These are phyloP conservation scores for Rubroshorea leprosula DNA, from an alignment of 345 rosid species.

Conservation along the genomic window DNA sequence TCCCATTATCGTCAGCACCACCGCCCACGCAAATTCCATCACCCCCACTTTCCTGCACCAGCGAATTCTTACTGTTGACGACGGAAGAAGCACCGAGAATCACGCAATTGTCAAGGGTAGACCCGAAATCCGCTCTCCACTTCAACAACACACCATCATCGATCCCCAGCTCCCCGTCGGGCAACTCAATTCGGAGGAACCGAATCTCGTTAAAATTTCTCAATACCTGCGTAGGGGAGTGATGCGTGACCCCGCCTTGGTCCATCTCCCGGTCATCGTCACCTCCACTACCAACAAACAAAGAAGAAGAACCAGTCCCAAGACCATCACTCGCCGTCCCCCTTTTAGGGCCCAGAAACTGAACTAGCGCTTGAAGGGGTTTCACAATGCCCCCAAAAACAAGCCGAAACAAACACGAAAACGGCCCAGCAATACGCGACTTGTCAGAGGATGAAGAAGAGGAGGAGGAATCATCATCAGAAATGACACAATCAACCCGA, in stretches of 20 bases:
- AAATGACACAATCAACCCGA: constrained; percentile 85
- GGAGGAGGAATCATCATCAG: constrained; percentile 64
- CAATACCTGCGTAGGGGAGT: constrained; percentile 89
- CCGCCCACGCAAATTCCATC: constrained; percentile 22
- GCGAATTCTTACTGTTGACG: constrained; percentile 21
- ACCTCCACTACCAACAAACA: constrained; percentile 45
- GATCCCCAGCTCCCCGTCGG: constrained; percentile 76
- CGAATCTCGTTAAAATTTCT: constrained; percentile 89
- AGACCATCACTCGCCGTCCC: background rate
- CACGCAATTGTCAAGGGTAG: constrained; percentile 82
- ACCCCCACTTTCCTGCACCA: constrained; percentile 18
- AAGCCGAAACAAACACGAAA: constrained; percentile 47
- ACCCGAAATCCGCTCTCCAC: constrained; percentile 97
- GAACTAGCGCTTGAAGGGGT: constrained; percentile 71
- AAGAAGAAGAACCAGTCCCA: constrained; percentile 17
- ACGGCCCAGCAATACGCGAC: constrained; percentile 36
- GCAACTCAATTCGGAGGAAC: constrained; percentile 72
- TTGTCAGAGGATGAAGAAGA: constrained; percentile 44
- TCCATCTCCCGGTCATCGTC: constrained; percentile 61
- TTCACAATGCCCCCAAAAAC: constrained; percentile 66
- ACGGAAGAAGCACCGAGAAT: constrained; percentile 86
- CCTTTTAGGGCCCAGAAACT: constrained; percentile 55
- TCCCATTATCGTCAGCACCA: constrained; percentile 61
- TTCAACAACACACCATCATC: constrained; percentile 82
- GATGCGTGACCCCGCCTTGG: constrained; percentile 83